These are phyloP conservation scores for Cladophialophora bantiana DNA, from an alignment of 2,329 filamentous ascomycete genomes.

Conservation along the genomic window DNA sequence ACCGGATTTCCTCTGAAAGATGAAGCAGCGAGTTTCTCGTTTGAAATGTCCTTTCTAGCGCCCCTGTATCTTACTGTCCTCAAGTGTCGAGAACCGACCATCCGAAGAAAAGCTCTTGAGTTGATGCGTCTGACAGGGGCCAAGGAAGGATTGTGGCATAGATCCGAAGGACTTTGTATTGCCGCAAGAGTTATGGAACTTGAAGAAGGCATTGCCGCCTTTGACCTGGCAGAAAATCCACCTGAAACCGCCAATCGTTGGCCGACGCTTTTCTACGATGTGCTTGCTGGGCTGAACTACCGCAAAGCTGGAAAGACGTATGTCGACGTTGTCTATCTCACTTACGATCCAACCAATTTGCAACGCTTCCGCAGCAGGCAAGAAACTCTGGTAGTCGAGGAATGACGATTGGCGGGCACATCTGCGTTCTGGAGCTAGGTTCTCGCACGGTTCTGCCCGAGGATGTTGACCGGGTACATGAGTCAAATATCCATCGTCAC, in stretches of 20 bases:
- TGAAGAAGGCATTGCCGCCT: constrained; percentile 4
- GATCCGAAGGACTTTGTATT: constrained; percentile 10
- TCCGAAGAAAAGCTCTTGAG: constrained; percentile 16
- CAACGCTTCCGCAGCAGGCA: not conserved
- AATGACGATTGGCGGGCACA: not conserved
- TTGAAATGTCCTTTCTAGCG: constrained; percentile 4
- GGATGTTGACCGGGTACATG: too few species aligned
- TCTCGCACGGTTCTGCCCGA: too few species aligned
- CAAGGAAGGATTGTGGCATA: constrained; percentile 17
- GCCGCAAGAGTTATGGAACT: constrained; percentile 13
- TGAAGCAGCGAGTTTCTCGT: constrained; percentile 5
- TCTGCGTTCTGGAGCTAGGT: not conserved
- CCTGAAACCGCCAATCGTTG: not conserved
- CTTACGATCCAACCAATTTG: not conserved
- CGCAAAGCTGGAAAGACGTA: constrained; percentile 9
- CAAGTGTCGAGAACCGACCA: constrained; percentile 5
- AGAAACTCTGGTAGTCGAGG: constrained; percentile 5
- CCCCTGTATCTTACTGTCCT: constrained; percentile 12
- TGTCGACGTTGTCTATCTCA: constrained; percentile 7
- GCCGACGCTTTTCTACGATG: constrained; percentile 8
- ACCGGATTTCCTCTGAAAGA: not conserved
- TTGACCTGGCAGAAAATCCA: not conserved
- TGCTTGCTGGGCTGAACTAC: constrained; percentile 11
- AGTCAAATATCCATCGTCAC: too few species aligned
- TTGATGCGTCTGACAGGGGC: constrained; percentile 11